Conservation (phyloP, 441 rosid genomes). For the Codiaeum variegatum region DNA sequence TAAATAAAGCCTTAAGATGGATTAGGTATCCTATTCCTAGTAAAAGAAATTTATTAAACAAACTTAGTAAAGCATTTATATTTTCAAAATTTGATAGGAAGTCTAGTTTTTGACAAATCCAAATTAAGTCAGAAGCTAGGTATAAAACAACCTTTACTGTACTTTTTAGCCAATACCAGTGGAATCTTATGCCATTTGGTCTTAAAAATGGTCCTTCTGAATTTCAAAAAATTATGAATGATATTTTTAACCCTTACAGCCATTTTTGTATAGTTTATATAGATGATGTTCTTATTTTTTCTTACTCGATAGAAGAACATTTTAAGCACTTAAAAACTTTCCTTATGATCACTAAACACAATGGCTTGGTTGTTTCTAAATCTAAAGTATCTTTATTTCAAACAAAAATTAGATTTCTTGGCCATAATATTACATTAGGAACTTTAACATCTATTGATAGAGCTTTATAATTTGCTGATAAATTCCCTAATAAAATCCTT, state of each 20-base stretch:
- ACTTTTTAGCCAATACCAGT: constrained; percentile 6
- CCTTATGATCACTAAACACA: not conserved
- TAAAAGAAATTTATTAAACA: not conserved
- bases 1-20: too few relatives aligned
- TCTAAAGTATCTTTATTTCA: not conserved
- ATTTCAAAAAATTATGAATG: too few relatives aligned
- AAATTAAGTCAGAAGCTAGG: not conserved
- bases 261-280: not conserved
- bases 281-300: constrained; percentile 10
- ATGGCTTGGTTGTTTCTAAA: not conserved
- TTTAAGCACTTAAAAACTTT: not conserved
- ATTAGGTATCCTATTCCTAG: not conserved
- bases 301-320: not conserved
- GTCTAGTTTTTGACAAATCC: not conserved
- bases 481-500: not conserved
- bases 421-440: not conserved
- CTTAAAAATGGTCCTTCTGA: not conserved
- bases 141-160: constrained; percentile 3
- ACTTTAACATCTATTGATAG: not conserved
- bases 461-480: not conserved
- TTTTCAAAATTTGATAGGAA: not conserved
- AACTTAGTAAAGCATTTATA: not conserved
- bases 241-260: too few relatives aligned
- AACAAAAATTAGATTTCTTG: not conserved
- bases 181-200: not conserved